phyloP scores from a whole-genome alignment of 2,329 filamentous ascomycete genomes.

The Metarhizium robertsii region DNA sequence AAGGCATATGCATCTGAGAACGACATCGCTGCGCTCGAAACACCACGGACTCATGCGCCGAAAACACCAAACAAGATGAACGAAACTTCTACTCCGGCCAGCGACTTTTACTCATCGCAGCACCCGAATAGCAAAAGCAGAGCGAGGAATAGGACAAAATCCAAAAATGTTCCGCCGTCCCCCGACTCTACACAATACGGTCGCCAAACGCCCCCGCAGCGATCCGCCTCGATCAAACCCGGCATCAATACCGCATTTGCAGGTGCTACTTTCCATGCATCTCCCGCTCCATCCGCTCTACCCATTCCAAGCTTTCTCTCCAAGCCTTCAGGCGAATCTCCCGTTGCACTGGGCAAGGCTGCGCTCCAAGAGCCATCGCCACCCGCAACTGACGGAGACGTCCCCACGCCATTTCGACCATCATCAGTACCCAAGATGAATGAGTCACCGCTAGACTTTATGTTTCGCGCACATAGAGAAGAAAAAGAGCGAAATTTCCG shows the following conservation, averaged over 20 bases:
- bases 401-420: slow-evolving; percentile 34
- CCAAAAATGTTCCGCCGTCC: slow-evolving; percentile 22
- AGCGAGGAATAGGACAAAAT: slow-evolving; percentile 18
- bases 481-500: slow-evolving; percentile 53
- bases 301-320: slow-evolving; percentile 83
- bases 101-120: slow-evolving; percentile 14
- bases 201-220: slow-evolving; percentile 32
- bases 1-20: slow-evolving; percentile 54
- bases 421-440: slow-evolving; percentile 24
- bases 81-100: slow-evolving; percentile 24
- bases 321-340: slow-evolving; percentile 63
- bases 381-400: slow-evolving; percentile 42
- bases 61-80: slow-evolving; percentile 38
- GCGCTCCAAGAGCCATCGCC: slow-evolving; percentile 35
- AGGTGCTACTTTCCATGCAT: slow-evolving; percentile 89
- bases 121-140: slow-evolving; percentile 20
- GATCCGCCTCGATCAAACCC: slow-evolving; percentile 34
- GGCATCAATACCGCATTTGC: slow-evolving; percentile 60
- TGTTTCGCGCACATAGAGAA: slow-evolving; percentile 80
- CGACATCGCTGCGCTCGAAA: slow-evolving; percentile 27
- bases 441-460: slow-evolving; percentile 76
- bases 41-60: slow-evolving; percentile 24
- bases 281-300: slow-evolving; percentile 80
- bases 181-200: slow-evolving; percentile 31
- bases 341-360: slow-evolving; percentile 24